These are phyloP conservation scores for Cinchona pubescens DNA, from an alignment of 257 asterid genomes.

Conservation along the genomic window DNA sequence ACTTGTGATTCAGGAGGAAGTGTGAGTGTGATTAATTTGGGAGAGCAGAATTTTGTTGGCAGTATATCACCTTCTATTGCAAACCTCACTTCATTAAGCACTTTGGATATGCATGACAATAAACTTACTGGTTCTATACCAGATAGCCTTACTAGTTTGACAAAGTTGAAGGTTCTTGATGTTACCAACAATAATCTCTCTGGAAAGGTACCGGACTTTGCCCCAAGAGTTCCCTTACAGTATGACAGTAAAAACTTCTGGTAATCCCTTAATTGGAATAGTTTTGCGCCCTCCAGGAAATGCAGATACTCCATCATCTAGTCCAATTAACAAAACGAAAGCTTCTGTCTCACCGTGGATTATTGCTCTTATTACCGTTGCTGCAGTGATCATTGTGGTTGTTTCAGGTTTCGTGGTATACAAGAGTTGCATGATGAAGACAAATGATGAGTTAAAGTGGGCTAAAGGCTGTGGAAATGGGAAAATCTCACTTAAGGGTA, in stretches of 20 bases:
- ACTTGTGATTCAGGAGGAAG: constrained; percentile 59
- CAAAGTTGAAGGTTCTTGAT: constrained; percentile 53
- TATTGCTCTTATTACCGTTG: constrained; percentile 26
- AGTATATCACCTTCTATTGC: constrained; percentile 57
- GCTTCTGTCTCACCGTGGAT: constrained; percentile 29
- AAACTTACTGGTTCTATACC: constrained; percentile 65
- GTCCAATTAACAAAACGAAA: background rate
- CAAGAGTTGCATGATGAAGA: constrained; percentile 18
- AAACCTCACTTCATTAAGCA: constrained; percentile 42
- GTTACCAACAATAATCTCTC: constrained; percentile 76
- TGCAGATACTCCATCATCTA: constrained; percentile 16
- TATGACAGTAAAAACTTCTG: constrained; percentile 36
- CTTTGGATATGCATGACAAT: constrained; percentile 53
- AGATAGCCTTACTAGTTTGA: constrained; percentile 38
- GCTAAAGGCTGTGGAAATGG: constrained; percentile 15
- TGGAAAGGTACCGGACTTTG: constrained; percentile 59
- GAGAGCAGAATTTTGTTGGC: constrained; percentile 54
- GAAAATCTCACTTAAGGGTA: constrained; percentile 9
- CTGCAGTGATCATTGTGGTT: constrained; percentile 8
- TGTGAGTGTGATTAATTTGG: constrained; percentile 53
- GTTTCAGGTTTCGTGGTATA: constrained; percentile 29
- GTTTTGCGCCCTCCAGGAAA: constrained; percentile 39
- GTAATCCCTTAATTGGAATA: constrained; percentile 58
- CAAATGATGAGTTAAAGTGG: constrained; percentile 11
- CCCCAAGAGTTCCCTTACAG: too few species aligned